phyloP scores from a whole-genome alignment of 1,139 yeast species.

The Suhomyces yuchorum region DNA sequence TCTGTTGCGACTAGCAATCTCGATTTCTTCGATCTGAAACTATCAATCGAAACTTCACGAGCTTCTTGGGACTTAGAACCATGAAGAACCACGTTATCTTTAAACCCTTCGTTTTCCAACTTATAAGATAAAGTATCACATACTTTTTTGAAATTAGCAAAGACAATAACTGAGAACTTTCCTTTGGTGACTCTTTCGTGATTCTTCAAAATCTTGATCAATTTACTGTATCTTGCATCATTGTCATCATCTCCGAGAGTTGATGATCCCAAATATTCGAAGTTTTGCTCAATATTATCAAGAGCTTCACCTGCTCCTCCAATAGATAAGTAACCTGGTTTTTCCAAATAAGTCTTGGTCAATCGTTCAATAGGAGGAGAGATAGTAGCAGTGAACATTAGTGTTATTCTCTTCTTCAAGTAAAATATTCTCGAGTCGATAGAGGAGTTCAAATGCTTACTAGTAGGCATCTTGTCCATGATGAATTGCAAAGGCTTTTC shows the following conservation, averaged over 20 bases:
- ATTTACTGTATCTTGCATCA: slow-evolving; percentile 25
- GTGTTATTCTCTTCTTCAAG: slow-evolving; percentile 44
- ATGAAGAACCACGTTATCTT: slow-evolving; percentile 64
- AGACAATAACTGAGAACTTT: slow-evolving; percentile 64
- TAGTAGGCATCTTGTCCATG: slow-evolving; percentile 47
- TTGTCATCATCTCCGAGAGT: slow-evolving; percentile 25
- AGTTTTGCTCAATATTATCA: slow-evolving; percentile 67
- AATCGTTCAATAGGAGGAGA: slow-evolving; percentile 71
- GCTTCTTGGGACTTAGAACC: slow-evolving; percentile 88
- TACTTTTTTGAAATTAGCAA: slow-evolving; percentile 73
- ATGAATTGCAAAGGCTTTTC: slow-evolving; percentile 74
- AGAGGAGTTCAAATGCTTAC: slow-evolving; percentile 23
- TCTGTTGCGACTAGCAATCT: slow-evolving; percentile 81
- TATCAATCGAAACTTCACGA: slow-evolving; percentile 74
- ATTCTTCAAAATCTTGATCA: slow-evolving; percentile 27
- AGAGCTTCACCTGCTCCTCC: slow-evolving; percentile 68
- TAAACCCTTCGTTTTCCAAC: slow-evolving; percentile 48
- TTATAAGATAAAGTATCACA: slow-evolving; percentile 66
- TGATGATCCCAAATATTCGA: slow-evolving; percentile 47
- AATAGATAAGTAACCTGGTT: slow-evolving; percentile 66
- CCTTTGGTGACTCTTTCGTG: slow-evolving; percentile 28
- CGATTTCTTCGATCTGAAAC: slow-evolving; percentile 61
- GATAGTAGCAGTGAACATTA: slow-evolving; percentile 96
- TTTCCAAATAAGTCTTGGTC: slow-evolving; percentile 58
- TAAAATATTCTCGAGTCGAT: slow-evolving; percentile 33